Base-by-base conservation (phyloP, 257 asterid species). In the Ajuga chamaepitys region DNA sequence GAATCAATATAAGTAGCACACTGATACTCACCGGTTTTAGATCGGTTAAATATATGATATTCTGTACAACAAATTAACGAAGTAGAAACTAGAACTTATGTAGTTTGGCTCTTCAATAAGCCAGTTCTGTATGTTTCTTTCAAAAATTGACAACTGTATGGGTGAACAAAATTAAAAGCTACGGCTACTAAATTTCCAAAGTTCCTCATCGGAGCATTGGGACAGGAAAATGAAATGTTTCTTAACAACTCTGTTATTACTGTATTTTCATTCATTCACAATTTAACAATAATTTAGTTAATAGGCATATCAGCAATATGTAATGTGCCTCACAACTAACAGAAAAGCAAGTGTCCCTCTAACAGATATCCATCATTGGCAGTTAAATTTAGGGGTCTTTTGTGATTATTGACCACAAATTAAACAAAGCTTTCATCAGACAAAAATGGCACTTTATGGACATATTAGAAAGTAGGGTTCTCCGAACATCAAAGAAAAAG, bases 141-240 rank as follows among this genome's bases (percentile, higher is more conserved):
- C 22, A 24, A 6, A 54, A 20, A 21, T 9, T 32, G n/a, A 28
- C 62, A 14, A 50, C 50, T 47, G 28, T 16, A n/a, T 8, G 41
- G 3, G 41, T 5, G 57, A 25, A 45, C n/a, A 20, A 73, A 51
- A 69, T 73, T 58, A 38, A 44, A 45, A 14, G 45, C 44, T 38
- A 30, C 7, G 38, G 34, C 5, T 45, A 22, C 37, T 44, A 28
- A 41, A 10, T 59, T 52, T 41, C 30, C 40, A 42, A 53, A 51
- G 38, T 9, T 18, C 18, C 14, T 53, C 20, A 20, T 26, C 50
- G 16, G 11, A 70, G 14, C 14, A 64, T 53, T 21, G 52, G 30
- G 7, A 44, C 37, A 30, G 26, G 10, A 20, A 35, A 14, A 41
- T 7, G 22, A 50, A 38, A n/a, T 35, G 44, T 13, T 18, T 21